Evolutionary conservation across 2,329 filamentous ascomycete species (phyloP).

Genomic region (Talaromyces sp.): DNA sequence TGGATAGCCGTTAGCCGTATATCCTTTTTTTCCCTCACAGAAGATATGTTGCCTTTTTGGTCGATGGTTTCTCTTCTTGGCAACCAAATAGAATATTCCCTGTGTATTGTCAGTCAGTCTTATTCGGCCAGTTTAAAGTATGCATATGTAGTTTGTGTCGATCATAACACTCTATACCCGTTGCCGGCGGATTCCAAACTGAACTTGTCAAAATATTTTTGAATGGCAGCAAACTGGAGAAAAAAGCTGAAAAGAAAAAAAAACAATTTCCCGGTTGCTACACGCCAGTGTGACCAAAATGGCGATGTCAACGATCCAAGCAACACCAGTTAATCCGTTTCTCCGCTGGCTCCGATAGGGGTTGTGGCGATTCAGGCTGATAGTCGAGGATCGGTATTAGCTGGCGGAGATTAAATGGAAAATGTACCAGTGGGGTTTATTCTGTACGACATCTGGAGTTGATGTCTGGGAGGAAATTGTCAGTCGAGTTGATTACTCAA

Average conservation of each 20-base stretch:
- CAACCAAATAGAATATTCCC: neutral
- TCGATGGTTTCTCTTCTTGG: neutral
- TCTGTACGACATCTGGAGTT: too few species aligned
- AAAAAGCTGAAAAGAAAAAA: neutral
- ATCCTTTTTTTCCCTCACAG: neutral
- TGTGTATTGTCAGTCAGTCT: too few species aligned
- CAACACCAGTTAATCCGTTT: neutral
- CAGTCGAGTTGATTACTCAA: neutral
- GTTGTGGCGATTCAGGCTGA: neutral
- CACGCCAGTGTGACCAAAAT: neutral
- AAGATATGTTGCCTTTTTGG: neutral
- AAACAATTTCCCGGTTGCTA: neutral
- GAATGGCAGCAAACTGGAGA: neutral
- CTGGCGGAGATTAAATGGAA: too few species aligned
- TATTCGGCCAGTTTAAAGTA: neutral
- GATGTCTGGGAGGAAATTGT: neutral
- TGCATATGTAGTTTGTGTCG: neutral
- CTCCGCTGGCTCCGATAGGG: neutral
- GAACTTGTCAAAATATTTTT: neutral
- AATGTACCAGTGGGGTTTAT: neutral
- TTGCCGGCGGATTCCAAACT: neutral
- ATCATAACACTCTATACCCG: neutral
- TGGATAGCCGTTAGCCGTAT: neutral
- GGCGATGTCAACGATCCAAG: neutral
- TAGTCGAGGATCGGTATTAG: neutral